Percentiles rank a stretch among this genome's conserved stretches.
These are phyloP conservation scores for Phaffomyces opuntiae DNA, from an alignment of 805 yeast species.

Conservation along the genomic window DNA sequence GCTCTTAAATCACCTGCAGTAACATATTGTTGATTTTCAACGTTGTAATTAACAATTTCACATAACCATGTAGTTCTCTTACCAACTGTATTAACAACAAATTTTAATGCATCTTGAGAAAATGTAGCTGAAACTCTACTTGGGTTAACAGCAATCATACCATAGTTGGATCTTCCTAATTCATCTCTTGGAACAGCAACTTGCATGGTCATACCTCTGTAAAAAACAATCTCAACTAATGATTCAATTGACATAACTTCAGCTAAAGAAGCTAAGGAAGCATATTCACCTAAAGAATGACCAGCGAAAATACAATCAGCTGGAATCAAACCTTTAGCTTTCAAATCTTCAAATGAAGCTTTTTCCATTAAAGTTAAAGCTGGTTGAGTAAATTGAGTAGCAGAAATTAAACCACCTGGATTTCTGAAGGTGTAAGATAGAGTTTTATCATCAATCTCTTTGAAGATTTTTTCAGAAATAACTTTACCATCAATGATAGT, in stretches of 20 bases:
- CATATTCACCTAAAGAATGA: constrained; percentile 98
- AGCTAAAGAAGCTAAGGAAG: constrained; percentile 94
- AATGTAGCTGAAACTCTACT: constrained; percentile 84
- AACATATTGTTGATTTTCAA: constrained; percentile 96
- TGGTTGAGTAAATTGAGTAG: constrained; percentile 99
- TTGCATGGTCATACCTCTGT: constrained; percentile 99
- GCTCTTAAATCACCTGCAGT: constrained; percentile 98
- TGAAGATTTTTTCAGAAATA: constrained; percentile 91
- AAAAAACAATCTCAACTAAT: constrained; percentile 94
- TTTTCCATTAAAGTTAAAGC: constrained; percentile 99
- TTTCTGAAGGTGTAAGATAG: constrained; percentile 84
- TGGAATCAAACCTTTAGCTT: constrained; percentile 91
- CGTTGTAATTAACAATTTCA: constrained; percentile 97
- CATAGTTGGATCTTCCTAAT: constrained; percentile 93
- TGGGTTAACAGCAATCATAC: constrained; percentile 99
- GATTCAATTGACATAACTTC: constrained; percentile 99
- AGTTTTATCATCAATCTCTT: constrained; percentile 75
- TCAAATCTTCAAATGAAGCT: constrained; percentile 97
- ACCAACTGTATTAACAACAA: constrained; percentile 85
- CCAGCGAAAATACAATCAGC: constrained; percentile 95
- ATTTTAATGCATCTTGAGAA: constrained; percentile 87
- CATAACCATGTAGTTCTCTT: constrained; percentile 85
- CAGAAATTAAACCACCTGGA: constrained; percentile 91
- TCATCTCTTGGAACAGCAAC: constrained; percentile 99
- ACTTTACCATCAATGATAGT: constrained; percentile 80